Percentiles rank a stretch among this genome's conserved stretches.
Evolutionary conservation across 805 yeast species (phyloP).

Genomic region (Nakazawaea wyomingensis): DNA sequence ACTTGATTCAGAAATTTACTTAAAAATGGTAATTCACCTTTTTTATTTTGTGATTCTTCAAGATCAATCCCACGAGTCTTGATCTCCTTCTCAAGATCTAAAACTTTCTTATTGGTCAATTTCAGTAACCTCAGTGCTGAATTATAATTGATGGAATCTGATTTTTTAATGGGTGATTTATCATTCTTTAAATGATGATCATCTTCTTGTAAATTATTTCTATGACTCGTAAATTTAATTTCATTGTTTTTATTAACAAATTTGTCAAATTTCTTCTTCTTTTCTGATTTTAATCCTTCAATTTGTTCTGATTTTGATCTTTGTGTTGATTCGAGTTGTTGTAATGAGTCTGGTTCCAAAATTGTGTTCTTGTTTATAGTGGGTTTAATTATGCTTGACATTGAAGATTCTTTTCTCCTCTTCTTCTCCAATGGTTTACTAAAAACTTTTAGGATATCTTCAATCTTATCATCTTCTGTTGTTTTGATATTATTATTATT

Average conservation of each 20-base stretch:
- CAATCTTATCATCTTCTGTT: not conserved
- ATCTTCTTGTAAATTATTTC: too few species aligned
- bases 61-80: conserved; percentile 3
- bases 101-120: not conserved
- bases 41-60: not conserved
- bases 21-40: not conserved
- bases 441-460: conserved; percentile 3
- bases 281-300: too few species aligned
- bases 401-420: not conserved
- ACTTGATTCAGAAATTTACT: conserved; percentile 1
- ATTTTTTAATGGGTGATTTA: not conserved
- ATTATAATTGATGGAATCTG: not conserved
- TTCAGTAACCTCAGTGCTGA: conserved; percentile 4
- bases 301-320: too few species aligned
- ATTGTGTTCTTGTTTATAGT: too few species aligned
- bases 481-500: too few species aligned
- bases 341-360: too few species aligned
- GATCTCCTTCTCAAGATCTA: conserved; percentile 7
- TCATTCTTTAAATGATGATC: too few species aligned
- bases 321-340: too few species aligned
- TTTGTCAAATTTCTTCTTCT: too few species aligned
- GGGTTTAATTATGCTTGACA: too few species aligned
- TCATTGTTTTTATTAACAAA: too few species aligned
- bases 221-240: too few species aligned
- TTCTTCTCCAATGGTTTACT: conserved; percentile 5